Evolutionary conservation across 2,329 filamentous ascomycete genomes (phyloP), one percentile per base, ranked within the genome.

Genomic region (Ustilaginoidea virens): DNA sequence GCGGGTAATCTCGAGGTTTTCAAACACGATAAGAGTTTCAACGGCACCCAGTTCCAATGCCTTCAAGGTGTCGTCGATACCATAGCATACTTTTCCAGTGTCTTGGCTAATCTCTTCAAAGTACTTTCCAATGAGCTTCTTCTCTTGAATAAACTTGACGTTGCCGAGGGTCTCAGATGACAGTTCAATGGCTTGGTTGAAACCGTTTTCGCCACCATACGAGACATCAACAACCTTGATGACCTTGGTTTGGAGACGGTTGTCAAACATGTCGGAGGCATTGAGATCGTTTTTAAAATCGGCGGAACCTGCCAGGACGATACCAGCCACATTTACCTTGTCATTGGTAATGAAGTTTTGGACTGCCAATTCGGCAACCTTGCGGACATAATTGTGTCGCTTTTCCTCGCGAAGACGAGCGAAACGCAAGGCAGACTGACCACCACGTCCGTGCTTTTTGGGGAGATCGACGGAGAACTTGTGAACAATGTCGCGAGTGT

Each of bases 221-320:
- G 87, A 96, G 25, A 98, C 92, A 54, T 98, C 90, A 20, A 98
- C 92, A 25, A 98, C 81, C 63, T 98, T 98, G 70, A 98, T 96
- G 48, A 98, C 90, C 69, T 98, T 98, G 52, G 74, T 63, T 46
- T 81, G 74, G 32, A 98, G 69, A 55, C 90, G 86, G 49, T 76
- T 69, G 55, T 98, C 90, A 56, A 98, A 98, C 68, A 98, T 69
- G 56, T 98, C 90, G 35, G 90, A 96, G 47, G 81, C 82, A 60
- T 96, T 96, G 30, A 98, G 68, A 51, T 98, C 90, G 60, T 92
- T 96, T 68, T 98, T 98, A 77, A 98, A 98, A 59, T 98, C 90
- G 50, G 90, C 90, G 19, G 85, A 93, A 66, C 90, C 90, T 39
- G 90, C 90, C 39, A 98, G 69, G 51, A 98, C 92, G 36, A 98